Percentiles rank a stretch among this genome's conserved stretches.
Conservation (phyloP, 2,329 filamentous ascomycete genomes). For the Sarocladiaceae sp. region DNA sequence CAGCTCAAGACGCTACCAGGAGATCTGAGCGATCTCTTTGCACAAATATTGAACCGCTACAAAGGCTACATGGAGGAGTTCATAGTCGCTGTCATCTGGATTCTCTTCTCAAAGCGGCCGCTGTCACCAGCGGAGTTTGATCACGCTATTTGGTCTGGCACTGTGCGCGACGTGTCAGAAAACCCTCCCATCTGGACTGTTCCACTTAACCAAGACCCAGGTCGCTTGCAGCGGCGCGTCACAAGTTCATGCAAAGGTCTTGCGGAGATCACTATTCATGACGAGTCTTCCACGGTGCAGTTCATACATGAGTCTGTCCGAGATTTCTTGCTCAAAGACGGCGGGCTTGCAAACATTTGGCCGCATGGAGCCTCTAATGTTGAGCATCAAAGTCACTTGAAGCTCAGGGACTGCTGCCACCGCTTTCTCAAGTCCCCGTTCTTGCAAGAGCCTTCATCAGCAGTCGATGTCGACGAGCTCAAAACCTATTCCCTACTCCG, state of each 20-base stretch:
- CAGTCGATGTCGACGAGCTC: background rate
- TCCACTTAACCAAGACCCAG: background rate
- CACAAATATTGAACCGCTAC: constrained; percentile 34
- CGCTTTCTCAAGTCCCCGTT: constrained; percentile 25
- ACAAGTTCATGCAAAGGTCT: constrained; percentile 45
- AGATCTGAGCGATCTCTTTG: constrained; percentile 43
- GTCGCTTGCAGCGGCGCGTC: constrained; percentile 23
- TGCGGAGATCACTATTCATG: constrained; percentile 33
- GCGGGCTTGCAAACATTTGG: constrained; percentile 25
- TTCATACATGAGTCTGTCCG: constrained; percentile 51
- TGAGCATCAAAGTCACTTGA: constrained; percentile 33
- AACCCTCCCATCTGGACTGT: constrained; percentile 12
- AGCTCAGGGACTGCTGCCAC: constrained; percentile 38
- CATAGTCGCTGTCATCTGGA: constrained; percentile 43
- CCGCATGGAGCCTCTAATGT: constrained; percentile 24
- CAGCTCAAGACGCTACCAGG: constrained; percentile 30
- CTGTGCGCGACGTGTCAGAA: constrained; percentile 14
- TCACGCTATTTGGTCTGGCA: constrained; percentile 30
- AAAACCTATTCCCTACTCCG: background rate
- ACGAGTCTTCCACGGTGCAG: constrained; percentile 32
- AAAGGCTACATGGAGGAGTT: constrained; percentile 32
- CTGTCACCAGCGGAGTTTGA: constrained; percentile 40
- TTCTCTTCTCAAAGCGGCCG: constrained; percentile 43
- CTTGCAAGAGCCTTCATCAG: background rate
- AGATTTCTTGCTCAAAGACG: constrained; percentile 39